Conservation (phyloP, 2,329 filamentous ascomycete species). For the Fusarium mangiferae region DNA sequence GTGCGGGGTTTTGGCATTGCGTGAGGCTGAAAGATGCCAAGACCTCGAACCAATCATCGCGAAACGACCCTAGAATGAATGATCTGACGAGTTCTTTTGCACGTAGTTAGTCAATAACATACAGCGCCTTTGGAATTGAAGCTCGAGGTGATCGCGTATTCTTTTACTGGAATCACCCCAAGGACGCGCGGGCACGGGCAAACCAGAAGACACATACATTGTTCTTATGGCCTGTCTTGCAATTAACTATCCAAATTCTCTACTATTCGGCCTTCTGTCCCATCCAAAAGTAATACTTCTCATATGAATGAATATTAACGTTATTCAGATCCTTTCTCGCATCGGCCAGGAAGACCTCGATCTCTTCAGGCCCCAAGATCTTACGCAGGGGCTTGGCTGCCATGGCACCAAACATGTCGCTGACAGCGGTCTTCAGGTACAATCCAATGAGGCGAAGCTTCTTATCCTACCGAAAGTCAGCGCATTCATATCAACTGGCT, state of each 20-base stretch:
- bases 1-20: neutral
- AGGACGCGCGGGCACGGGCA: too few relatives aligned
- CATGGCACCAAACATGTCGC: slow-evolving; percentile 42
- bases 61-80: too few relatives aligned
- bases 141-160: too few relatives aligned
- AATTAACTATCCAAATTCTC: accelerated
- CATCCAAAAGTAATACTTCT: slow-evolving; percentile 44
- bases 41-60: neutral
- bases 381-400: slow-evolving; percentile 35
- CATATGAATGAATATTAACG: slow-evolving; percentile 28
- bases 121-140: too few relatives aligned
- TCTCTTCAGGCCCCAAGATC: slow-evolving; percentile 28
- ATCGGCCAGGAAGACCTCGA: slow-evolving; percentile 27
- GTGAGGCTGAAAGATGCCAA: neutral
- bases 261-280: slow-evolving; percentile 25
- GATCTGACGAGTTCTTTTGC: too few relatives aligned
- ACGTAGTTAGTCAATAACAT: too few relatives aligned
- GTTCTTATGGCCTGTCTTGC: too few relatives aligned
- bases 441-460: slow-evolving; percentile 32
- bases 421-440: slow-evolving; percentile 31
- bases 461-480: slow-evolving; percentile 22
- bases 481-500: accelerated
- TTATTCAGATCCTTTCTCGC: slow-evolving; percentile 32
- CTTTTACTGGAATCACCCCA: too few relatives aligned
- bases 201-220: too few relatives aligned